Conservation (phyloP, 2,329 filamentous ascomycete genomes). For the Coniochaeta sp. region DNA sequence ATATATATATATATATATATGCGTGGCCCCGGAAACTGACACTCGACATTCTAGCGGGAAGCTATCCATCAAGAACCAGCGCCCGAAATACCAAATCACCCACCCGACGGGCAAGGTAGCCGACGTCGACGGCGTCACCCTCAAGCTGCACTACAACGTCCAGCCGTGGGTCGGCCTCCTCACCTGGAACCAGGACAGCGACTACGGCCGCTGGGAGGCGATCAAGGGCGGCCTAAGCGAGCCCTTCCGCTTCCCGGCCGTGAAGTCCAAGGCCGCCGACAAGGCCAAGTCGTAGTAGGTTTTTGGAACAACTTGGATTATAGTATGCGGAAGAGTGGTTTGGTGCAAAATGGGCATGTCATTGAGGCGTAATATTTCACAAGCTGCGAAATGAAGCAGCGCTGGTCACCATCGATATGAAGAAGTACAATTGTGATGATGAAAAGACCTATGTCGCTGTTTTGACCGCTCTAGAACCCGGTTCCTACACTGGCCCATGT, state of each 20-base stretch:
- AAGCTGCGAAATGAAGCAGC: neutral
- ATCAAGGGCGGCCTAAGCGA: slow-evolving; percentile 59
- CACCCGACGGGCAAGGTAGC: slow-evolving; percentile 77
- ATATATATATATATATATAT: too few relatives aligned
- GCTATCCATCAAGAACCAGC: slow-evolving; percentile 73
- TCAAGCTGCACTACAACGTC: slow-evolving; percentile 89
- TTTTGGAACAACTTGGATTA: too few relatives aligned
- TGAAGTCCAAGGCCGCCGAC: slow-evolving; percentile 49
- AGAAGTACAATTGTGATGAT: neutral
- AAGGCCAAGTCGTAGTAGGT: neutral
- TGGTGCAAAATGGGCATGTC: neutral
- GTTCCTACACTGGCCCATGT: neutral
- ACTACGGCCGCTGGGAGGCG: slow-evolving; percentile 56
- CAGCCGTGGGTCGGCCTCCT: slow-evolving; percentile 92
- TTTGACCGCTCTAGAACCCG: neutral
- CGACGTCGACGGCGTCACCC: slow-evolving; percentile 66
- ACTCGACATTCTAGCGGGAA: slow-evolving; percentile 49
- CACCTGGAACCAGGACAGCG: slow-evolving; percentile 64
- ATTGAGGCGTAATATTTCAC: neutral
- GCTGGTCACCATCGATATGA: neutral
- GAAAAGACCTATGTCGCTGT: neutral
- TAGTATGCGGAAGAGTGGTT: neutral
- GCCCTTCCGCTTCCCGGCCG: slow-evolving; percentile 54
- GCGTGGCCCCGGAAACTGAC: too few relatives aligned
- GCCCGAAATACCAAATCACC: slow-evolving; percentile 95